Conservation (phyloP, 768 basidiomycete species). For the Lentinula boryana region DNA sequence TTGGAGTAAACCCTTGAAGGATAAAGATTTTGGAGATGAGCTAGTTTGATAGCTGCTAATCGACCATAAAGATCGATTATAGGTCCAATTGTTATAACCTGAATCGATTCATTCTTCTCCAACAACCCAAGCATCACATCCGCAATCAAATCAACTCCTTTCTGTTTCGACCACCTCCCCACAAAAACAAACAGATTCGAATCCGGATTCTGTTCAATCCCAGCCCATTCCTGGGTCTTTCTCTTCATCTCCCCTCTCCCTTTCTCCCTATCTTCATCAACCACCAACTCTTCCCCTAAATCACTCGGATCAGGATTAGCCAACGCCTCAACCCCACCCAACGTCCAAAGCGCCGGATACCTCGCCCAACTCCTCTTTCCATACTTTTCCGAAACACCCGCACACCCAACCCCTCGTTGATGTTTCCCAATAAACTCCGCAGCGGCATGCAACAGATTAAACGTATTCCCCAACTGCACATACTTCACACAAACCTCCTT, state of each 20-base stretch:
- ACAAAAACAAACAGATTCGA: constrained; percentile 94
- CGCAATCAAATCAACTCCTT: constrained; percentile 95
- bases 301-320: constrained; percentile 95
- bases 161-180: constrained; percentile 97
- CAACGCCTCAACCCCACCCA: constrained; percentile 91
- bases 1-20: constrained; percentile 94
- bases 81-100: constrained; percentile 85
- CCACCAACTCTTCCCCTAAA: constrained; percentile 69
- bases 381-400: constrained; percentile 97
- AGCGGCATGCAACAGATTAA: constrained; percentile 90
- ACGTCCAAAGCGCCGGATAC: constrained; percentile 93
- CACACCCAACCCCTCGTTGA: constrained; percentile 90
- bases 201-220: constrained; percentile 84
- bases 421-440: constrained; percentile 90
- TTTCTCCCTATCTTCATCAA: constrained; percentile 49
- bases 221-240: constrained; percentile 94
- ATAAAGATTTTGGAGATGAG: constrained; percentile 90
- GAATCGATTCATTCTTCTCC: constrained; percentile 81
- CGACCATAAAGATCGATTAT: constrained; percentile 95
- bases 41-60: constrained; percentile 92
- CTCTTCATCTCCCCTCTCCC: constrained; percentile 87
- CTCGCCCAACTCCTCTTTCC: constrained; percentile 96
- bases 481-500: constrained; percentile 96
- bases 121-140: constrained; percentile 93
- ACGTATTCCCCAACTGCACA: constrained; percentile 97